Conservation (phyloP, 768 basidiomycete species). For the Amanita fuliginea region DNA sequence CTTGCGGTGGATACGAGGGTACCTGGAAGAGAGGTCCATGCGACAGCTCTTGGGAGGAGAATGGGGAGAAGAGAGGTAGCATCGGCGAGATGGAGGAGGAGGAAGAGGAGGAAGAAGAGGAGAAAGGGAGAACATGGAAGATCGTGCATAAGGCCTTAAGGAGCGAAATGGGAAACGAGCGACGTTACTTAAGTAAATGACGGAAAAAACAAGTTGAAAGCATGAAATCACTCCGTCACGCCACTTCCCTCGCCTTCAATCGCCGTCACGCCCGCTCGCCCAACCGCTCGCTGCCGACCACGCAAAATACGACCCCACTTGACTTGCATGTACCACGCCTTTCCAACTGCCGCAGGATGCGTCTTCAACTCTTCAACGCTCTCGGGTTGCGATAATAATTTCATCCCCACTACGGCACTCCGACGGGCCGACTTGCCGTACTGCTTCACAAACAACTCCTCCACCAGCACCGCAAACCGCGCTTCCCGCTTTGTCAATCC, state of each 20-base stretch:
- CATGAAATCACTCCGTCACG: background rate
- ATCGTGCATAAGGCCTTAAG: background rate
- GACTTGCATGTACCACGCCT: background rate
- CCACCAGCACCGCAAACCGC: constrained; percentile 2
- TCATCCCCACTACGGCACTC: background rate
- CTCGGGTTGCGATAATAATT: background rate
- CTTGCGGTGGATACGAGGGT: background rate
- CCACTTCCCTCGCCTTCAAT: too few relatives aligned
- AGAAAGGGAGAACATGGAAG: constrained; percentile 46
- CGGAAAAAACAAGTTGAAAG: background rate
- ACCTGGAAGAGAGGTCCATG: constrained; percentile 8
- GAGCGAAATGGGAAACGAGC: background rate
- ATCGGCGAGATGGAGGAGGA: constrained; percentile 26
- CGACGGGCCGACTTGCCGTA: background rate
- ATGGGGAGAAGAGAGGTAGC: too few relatives aligned
- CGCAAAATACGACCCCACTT: background rate
- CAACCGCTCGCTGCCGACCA: background rate
- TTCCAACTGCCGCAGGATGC: constrained; percentile 1
- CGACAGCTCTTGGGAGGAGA: constrained; percentile 2
- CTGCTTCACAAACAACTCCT: background rate
- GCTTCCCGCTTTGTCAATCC: background rate
- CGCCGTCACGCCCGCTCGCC: background rate
- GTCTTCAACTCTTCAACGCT: background rate
- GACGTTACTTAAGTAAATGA: background rate
- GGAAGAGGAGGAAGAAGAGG: constrained; percentile 27